Evolutionary conservation across 257 asterid genomes (phyloP).

Genomic region (Penstemon davidsonii): DNA sequence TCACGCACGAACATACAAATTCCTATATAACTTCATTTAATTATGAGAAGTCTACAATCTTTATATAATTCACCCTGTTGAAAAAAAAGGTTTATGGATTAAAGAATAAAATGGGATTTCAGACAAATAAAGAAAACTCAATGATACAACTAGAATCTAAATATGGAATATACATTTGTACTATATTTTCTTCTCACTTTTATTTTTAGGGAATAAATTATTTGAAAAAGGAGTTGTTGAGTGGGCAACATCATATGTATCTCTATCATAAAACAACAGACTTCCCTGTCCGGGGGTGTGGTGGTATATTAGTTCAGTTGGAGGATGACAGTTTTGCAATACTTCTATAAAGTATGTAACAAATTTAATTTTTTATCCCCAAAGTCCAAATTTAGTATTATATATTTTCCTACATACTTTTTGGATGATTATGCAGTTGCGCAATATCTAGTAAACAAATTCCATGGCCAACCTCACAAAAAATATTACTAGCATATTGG

Average conservation of each 20-base stretch:
- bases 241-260: conserved; percentile 31
- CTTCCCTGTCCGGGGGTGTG: conserved; percentile 32
- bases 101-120: too few species aligned
- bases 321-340: conserved; percentile 25
- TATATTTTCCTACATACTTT: conserved; percentile 21
- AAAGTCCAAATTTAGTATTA: background rate
- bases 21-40: too few species aligned
- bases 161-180: background rate
- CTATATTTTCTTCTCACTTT: background rate
- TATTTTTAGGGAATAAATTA: background rate
- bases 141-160: background rate
- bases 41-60: too few species aligned
- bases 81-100: too few species aligned
- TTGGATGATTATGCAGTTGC: background rate
- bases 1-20: too few species aligned
- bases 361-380: background rate
- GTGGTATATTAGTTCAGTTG: conserved; percentile 35
- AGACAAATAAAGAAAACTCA: too few species aligned
- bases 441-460: conserved; percentile 18
- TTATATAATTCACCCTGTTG: too few species aligned
- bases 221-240: conserved; percentile 19
- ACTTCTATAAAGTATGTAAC: background rate
- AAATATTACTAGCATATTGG: background rate
- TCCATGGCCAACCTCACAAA: conserved; percentile 12
- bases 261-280: conserved; percentile 35